Conservation (phyloP, 148 eudicot species). For the Rhododendron williamsianum region DNA sequence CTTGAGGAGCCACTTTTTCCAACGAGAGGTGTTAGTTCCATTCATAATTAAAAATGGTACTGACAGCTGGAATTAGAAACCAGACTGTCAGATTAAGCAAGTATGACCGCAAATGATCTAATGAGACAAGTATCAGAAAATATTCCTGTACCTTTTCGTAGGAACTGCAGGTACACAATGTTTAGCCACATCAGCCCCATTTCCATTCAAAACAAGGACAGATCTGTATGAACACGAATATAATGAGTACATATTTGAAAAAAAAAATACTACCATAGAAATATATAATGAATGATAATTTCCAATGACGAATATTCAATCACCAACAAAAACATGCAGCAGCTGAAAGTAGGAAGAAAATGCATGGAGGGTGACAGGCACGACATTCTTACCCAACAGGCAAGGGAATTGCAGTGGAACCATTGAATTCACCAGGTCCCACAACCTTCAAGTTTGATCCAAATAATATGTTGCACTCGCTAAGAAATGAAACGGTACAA, state of each 20-base stretch:
- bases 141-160: constrained; percentile 32
- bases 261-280: not conserved
- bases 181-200: constrained; percentile 62
- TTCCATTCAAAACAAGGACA: constrained; percentile 55
- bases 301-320: not conserved
- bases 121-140: not conserved
- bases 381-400: constrained; percentile 71
- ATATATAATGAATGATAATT: not conserved
- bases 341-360: not conserved
- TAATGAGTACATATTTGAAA: not conserved
- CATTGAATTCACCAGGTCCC: constrained; percentile 77
- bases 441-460: constrained; percentile 67
- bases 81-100: not conserved
- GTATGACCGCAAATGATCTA: not conserved
- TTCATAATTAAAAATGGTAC: not conserved
- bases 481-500: constrained; percentile 89
- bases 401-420: constrained; percentile 55
- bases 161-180: constrained; percentile 70
- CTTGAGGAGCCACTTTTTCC: not conserved
- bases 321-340: not conserved
- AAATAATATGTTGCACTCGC: constrained; percentile 81
- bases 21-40: not conserved
- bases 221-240: constrained; percentile 32
- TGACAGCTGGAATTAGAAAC: not conserved
- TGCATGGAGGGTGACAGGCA: not conserved